Evolutionary conservation across 140 eudicot genomes (phyloP).

Genomic region (Erigeron philadelphicus): DNA sequence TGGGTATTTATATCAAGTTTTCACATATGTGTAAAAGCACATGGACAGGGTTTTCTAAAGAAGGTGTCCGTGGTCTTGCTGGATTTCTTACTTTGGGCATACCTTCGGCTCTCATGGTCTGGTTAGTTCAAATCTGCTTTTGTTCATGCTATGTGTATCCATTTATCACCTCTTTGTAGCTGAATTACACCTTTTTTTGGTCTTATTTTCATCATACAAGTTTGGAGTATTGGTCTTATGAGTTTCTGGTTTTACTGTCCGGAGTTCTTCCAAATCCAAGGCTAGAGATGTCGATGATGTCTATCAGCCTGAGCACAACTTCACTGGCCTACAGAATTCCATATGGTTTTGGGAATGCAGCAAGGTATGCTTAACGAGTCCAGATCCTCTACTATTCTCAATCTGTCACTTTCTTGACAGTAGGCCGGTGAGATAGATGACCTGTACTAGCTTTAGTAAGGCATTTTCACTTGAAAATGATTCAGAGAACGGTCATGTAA

Average conservation of each 20-base stretch:
- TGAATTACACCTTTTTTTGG: conserved; percentile 11
- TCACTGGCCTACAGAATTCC: conserved; percentile 43
- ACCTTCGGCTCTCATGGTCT: conserved; percentile 55
- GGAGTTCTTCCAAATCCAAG: conserved; percentile 49
- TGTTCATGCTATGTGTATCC: no score
- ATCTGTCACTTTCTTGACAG: no score
- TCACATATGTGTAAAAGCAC: conserved; percentile 37
- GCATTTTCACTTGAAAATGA: no score
- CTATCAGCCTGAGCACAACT: conserved; percentile 40
- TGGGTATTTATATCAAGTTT: conserved; percentile 35
- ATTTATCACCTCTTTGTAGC: neutral
- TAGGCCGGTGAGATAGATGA: no score
- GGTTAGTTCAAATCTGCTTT: conserved; percentile 33
- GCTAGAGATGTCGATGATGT: conserved; percentile 51
- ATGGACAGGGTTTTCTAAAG: conserved; percentile 41
- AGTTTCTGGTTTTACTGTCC: conserved; percentile 41
- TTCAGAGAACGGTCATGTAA: no score
- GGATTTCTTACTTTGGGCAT: conserved; percentile 38
- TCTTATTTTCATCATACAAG: conserved; percentile 19
- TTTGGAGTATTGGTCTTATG: conserved; percentile 47
- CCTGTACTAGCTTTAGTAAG: no score
- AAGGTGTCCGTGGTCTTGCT: conserved; percentile 25
- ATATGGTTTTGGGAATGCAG: conserved; percentile 43
- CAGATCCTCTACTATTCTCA: neutral
- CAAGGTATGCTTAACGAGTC: conserved; percentile 25